A percentile compares a stretch with the other conserved stretches of the same genome.
phyloP scores from a whole-genome alignment of 2,329 filamentous ascomycete species.

The Colletotrichum camelliae region DNA sequence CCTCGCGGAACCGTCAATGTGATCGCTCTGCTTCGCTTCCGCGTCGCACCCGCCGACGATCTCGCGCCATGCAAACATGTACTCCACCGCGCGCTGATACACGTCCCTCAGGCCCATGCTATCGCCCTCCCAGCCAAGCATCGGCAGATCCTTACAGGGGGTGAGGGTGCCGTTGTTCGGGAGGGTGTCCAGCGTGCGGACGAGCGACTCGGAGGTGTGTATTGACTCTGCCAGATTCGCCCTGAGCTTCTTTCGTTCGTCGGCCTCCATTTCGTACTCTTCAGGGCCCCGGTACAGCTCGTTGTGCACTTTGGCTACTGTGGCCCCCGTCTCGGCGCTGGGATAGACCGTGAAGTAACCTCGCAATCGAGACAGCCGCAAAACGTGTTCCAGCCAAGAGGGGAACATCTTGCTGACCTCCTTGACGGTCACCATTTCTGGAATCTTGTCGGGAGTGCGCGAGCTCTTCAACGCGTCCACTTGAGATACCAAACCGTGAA shows the following conservation, averaged over 20 bases:
- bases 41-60: conserved; percentile 70
- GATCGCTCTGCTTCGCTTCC: conserved; percentile 30
- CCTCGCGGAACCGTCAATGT: conserved; percentile 45
- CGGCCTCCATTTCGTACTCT: conserved; percentile 54
- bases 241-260: conserved; percentile 23
- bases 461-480: conserved; percentile 54
- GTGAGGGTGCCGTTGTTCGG: conserved; percentile 48
- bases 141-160: conserved; percentile 54
- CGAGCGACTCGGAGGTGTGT: conserved; percentile 36
- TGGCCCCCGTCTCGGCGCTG: conserved; percentile 54
- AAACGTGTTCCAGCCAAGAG: conserved; percentile 78
- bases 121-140: conserved; percentile 70
- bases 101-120: conserved; percentile 44
- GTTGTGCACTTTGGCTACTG: conserved; percentile 76
- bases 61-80: conserved; percentile 63
- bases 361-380: conserved; percentile 76
- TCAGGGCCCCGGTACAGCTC: conserved; percentile 79
- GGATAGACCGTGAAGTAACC: conserved; percentile 86
- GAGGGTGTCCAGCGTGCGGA: conserved; percentile 54
- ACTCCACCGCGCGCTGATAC: conserved; percentile 52
- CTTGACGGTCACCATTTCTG: conserved; percentile 55
- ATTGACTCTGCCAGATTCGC: conserved; percentile 28
- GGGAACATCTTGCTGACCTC: conserved; percentile 72
- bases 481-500: conserved; percentile 79
- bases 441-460: conserved; percentile 32